Evolutionary conservation across 495 filamentous ascomycete genomes (phyloP).

Genomic region (Jackrogersella minutella): DNA sequence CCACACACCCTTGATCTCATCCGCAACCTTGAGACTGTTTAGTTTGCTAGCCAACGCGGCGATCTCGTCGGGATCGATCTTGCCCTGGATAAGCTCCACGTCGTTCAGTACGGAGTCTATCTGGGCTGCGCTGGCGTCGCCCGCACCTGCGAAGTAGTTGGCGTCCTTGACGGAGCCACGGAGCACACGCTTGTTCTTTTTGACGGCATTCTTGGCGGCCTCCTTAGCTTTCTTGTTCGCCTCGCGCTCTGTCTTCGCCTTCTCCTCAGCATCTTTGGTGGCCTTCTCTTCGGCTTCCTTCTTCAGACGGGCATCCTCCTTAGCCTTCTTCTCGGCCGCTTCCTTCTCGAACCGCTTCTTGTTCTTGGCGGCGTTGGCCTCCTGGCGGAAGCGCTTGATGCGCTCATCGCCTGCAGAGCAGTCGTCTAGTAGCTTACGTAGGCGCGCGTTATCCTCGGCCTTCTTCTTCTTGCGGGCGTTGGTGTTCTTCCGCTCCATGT

Average conservation of each 20-base stretch:
- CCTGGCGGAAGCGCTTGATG: conserved; percentile 95
- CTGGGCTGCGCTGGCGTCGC: conserved; percentile 71
- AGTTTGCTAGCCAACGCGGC: conserved; percentile 80
- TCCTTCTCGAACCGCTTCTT: conserved; percentile 91
- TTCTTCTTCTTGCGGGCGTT: conserved; percentile 99
- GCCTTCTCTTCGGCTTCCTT: conserved; percentile 80
- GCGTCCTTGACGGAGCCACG: conserved; percentile 92
- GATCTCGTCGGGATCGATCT: conserved; percentile 89
- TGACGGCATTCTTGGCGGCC: conserved; percentile 95
- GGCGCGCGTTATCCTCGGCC: conserved; percentile 91
- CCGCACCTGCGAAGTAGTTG: conserved; percentile 83
- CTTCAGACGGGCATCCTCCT: conserved; percentile 78
- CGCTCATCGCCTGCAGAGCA: conserved; percentile 83
- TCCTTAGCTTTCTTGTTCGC: conserved; percentile 97
- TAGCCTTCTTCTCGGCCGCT: conserved; percentile 83
- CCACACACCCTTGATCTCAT: conserved; percentile 72
- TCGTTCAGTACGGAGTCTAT: conserved; percentile 86
- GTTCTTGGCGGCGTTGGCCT: conserved; percentile 90
- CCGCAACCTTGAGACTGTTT: conserved; percentile 73
- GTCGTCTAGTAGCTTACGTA: conserved; percentile 89
- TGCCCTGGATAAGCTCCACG: conserved; percentile 85
- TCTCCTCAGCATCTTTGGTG: conserved; percentile 83
- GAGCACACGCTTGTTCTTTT: conserved; percentile 99
- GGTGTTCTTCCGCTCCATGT: conserved; percentile 96
- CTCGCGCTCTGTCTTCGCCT: conserved; percentile 80